Conservation (phyloP, 805 yeast species). For the Schizosaccharomyces lindneri region DNA sequence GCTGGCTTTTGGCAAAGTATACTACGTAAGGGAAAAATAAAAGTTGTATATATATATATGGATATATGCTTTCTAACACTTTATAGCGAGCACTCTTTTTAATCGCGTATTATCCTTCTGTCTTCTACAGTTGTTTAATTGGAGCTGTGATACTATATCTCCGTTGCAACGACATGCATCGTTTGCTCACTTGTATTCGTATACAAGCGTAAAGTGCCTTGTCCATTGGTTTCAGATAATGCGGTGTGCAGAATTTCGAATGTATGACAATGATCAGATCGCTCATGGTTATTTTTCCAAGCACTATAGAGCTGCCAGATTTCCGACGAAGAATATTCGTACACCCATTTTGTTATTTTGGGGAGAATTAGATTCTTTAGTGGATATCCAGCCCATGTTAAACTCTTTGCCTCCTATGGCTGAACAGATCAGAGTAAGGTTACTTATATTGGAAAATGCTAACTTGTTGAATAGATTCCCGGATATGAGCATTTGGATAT, state of each 20-base stretch:
- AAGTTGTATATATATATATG: too few relatives aligned
- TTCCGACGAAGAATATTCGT: conserved; percentile 40
- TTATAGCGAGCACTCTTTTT: background rate
- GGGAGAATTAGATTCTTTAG: conserved; percentile 59
- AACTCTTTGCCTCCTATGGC: conserved; percentile 31
- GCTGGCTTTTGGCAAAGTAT: conserved; percentile 58
- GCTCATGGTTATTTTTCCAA: conserved; percentile 12
- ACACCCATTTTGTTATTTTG: conserved; percentile 58
- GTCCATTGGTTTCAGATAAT: conserved; percentile 96
- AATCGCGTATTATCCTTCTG: conserved; percentile 13
- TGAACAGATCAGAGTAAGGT: background rate
- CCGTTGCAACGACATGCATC: conserved; percentile 51
- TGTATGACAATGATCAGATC: conserved; percentile 46
- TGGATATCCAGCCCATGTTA: conserved; percentile 59
- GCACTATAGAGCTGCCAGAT: conserved; percentile 27
- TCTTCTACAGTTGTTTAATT: conserved; percentile 43
- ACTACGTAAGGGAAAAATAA: conserved; percentile 19
- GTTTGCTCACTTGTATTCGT: conserved; percentile 73
- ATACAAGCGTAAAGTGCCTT: conserved; percentile 73
- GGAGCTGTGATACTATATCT: conserved; percentile 53
- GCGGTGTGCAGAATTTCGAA: conserved; percentile 48
- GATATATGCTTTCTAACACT: background rate
- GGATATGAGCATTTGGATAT: conserved; percentile 74
- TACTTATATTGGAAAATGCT: background rate
- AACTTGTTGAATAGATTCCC: conserved; percentile 25